Conservation (phyloP, 441 rosid species). For the Sinapis alba region DNA sequence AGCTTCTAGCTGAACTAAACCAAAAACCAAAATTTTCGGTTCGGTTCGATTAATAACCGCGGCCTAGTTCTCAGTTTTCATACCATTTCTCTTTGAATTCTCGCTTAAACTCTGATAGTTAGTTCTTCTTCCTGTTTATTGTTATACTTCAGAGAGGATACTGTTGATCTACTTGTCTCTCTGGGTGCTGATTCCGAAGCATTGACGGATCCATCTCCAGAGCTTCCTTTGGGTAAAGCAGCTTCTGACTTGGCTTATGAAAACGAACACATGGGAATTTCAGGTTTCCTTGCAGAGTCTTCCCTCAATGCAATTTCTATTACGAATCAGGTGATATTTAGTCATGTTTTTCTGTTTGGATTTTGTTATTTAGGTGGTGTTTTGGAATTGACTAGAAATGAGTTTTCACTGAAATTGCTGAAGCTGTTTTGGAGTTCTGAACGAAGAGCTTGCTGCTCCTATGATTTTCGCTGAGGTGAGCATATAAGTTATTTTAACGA, state of each 20-base stretch:
- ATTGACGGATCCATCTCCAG: constrained; percentile 70
- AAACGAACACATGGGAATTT: constrained; percentile 76
- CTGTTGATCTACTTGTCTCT: constrained; percentile 57
- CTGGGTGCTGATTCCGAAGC: constrained; percentile 72
- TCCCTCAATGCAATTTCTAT: too few species aligned
- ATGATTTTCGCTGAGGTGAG: too few species aligned
- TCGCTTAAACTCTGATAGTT: not conserved
- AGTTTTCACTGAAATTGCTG: too few species aligned
- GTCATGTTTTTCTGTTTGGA: too few species aligned
- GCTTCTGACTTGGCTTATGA: constrained; percentile 83
- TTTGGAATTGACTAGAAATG: too few species aligned
- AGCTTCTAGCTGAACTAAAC: not conserved
- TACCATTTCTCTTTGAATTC: not conserved
- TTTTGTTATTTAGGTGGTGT: too few species aligned
- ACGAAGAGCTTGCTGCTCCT: too few species aligned
- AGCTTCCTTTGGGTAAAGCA: constrained; percentile 66
- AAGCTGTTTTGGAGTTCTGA: too few species aligned
- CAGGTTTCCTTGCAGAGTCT: constrained; percentile 81
- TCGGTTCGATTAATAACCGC: not conserved
- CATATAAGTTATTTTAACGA: too few species aligned
- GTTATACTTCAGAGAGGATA: constrained; percentile 61
- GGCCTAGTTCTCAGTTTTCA: not conserved
- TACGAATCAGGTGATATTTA: too few species aligned
- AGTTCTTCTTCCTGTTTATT: not conserved
- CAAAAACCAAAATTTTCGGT: too few species aligned